Evolutionary conservation across 2,329 filamentous ascomycete genomes (phyloP).

Genomic region (Juglanconis oblonga): DNA sequence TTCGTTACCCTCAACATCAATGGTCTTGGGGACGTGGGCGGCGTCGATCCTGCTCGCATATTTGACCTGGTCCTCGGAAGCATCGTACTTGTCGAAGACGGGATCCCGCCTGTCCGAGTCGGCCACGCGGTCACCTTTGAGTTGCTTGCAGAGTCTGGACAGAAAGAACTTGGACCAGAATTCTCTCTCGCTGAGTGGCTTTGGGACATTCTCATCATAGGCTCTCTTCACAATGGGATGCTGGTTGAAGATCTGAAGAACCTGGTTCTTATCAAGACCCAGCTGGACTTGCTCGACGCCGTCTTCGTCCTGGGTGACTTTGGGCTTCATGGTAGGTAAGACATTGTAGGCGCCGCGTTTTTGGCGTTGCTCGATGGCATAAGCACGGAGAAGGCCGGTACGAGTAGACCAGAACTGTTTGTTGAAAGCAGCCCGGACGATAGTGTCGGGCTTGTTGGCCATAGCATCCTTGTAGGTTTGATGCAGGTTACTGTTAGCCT

Average conservation of each 20-base stretch:
- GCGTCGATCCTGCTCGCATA: conserved; percentile 54
- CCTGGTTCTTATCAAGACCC: conserved; percentile 71
- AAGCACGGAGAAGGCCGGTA: conserved; percentile 78
- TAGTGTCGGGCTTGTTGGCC: conserved; percentile 77
- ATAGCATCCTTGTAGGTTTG: conserved; percentile 86
- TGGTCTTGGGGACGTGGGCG: conserved; percentile 77
- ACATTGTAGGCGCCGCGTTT: conserved; percentile 91
- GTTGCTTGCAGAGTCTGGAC: conserved; percentile 82
- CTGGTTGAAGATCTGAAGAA: conserved; percentile 88
- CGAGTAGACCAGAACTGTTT: conserved; percentile 93
- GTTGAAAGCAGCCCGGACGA: conserved; percentile 79
- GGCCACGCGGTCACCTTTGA: conserved; percentile 83
- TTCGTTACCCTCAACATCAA: conserved; percentile 92
- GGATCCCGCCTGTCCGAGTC: conserved; percentile 75
- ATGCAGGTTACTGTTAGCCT: conserved; percentile 70
- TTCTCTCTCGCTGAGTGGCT: conserved; percentile 64
- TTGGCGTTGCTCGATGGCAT: conserved; percentile 86
- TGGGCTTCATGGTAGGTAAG: conserved; percentile 79
- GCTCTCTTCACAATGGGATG: conserved; percentile 87
- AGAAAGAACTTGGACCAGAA: conserved; percentile 97
- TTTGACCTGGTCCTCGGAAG: conserved; percentile 60
- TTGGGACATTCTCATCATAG: conserved; percentile 90
- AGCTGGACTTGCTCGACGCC: conserved; percentile 78
- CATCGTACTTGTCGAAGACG: conserved; percentile 82
- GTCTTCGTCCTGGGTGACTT: conserved; percentile 57